These are phyloP conservation scores for Nicotiana tabacum DNA, from an alignment of 257 asterid genomes.

Conservation along the genomic window DNA sequence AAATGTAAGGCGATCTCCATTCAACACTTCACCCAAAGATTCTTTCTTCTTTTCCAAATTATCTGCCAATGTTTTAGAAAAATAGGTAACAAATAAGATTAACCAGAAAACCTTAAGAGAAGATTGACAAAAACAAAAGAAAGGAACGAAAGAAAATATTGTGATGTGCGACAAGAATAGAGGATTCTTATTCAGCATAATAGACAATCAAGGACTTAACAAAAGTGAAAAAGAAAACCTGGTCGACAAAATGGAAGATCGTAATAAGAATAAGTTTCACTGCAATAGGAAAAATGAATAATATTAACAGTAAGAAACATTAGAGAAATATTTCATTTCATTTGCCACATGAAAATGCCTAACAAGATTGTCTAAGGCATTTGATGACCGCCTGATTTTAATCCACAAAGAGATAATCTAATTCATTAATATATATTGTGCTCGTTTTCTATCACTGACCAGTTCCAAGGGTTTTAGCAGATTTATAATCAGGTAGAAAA, in stretches of 20 bases:
- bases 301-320: background rate
- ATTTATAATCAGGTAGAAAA: conserved; percentile 1
- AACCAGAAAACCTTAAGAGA: background rate
- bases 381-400: background rate
- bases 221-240: conserved; percentile 18
- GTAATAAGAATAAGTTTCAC: conserved; percentile 23
- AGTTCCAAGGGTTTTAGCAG: background rate
- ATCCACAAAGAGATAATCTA: background rate
- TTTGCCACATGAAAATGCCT: background rate
- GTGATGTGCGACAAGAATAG: background rate
- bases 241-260: conserved; percentile 25
- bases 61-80: conserved; percentile 7
- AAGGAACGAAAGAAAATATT: too few species aligned
- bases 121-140: background rate
- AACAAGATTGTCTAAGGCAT: background rate
- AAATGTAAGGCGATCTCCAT: conserved; percentile 20
- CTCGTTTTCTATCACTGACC: background rate
- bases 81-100: background rate
- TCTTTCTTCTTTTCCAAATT: conserved; percentile 14
- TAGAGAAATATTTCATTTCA: background rate
- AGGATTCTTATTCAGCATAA: background rate
- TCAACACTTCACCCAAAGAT: conserved; percentile 10
- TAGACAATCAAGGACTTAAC: background rate
- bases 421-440: background rate
- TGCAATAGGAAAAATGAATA: background rate